Conservation (phyloP, 2,329 filamentous ascomycete species). For the Thielaviopsis euricoi region DNA sequence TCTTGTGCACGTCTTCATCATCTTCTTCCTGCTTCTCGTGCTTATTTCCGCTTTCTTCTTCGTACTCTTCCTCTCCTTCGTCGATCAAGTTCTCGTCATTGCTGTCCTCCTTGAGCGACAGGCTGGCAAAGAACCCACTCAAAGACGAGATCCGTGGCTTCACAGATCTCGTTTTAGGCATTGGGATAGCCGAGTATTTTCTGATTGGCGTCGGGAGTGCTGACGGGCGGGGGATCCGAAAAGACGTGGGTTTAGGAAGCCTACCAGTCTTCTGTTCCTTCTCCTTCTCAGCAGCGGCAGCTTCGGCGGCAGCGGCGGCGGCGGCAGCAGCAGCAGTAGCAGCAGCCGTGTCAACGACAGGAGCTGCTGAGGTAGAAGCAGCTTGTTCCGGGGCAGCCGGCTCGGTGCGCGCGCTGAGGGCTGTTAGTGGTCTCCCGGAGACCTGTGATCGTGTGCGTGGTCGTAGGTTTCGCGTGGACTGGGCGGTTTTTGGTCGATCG, state of each 20-base stretch:
- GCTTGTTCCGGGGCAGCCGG: background rate
- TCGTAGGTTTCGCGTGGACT: constrained; percentile 20
- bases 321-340: background rate
- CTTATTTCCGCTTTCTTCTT: background rate
- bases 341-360: background rate
- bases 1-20: background rate
- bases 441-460: constrained; percentile 9
- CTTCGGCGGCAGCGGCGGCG: background rate
- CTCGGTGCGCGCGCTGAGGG: constrained; percentile 1
- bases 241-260: background rate
- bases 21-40: background rate
- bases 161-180: background rate
- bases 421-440: background rate
- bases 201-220: background rate
- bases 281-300: background rate
- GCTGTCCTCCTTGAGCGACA: constrained; percentile 5
- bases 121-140: constrained; percentile 1
- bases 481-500: constrained; percentile 35
- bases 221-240: background rate
- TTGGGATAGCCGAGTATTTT: background rate
- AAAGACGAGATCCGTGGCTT: constrained; percentile 2
- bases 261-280: background rate
- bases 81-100: background rate
- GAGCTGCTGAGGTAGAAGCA: background rate
- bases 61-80: background rate